These are phyloP conservation scores for Solanum bulbocastanum DNA, from an alignment of 257 asterid genomes.

Conservation along the genomic window DNA sequence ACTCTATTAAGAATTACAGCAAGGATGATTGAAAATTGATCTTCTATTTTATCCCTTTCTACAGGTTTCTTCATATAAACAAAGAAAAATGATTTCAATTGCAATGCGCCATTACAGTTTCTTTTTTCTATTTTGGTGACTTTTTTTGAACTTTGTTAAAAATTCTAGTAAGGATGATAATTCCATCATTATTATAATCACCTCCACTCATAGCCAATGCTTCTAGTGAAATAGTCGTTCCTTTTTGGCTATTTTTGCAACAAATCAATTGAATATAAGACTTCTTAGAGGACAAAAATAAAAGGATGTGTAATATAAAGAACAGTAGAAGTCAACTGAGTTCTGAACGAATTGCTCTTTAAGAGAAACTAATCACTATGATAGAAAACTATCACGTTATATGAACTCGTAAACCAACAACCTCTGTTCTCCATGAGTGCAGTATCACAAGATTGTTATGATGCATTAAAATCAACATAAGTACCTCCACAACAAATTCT, in stretches of 20 bases:
- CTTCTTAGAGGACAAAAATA: neutral
- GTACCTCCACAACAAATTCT: conserved; percentile 11
- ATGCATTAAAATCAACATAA: conserved; percentile 11
- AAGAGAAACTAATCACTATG: neutral
- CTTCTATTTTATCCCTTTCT: neutral
- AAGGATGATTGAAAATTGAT: neutral
- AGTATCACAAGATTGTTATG: conserved; percentile 13
- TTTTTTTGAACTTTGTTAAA: no score
- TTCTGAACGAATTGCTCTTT: neutral
- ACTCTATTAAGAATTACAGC: neutral
- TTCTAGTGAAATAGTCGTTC: conserved; percentile 28
- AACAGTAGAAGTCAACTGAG: neutral
- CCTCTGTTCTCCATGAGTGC: conserved; percentile 9
- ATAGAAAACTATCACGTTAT: neutral
- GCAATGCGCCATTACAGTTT: neutral
- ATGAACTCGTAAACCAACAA: conserved; percentile 10
- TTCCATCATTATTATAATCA: conserved; percentile 16
- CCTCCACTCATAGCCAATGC: conserved; percentile 48
- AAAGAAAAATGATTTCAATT: neutral
- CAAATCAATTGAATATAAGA: neutral
- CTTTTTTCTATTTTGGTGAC: neutral
- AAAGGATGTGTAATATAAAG: neutral
- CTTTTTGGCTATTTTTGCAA: neutral
- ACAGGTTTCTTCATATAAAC: neutral
- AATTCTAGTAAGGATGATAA: neutral